These are phyloP conservation scores for Sphaerosporella brunnea DNA, from an alignment of 495 filamentous ascomycete species.

Conservation along the genomic window DNA sequence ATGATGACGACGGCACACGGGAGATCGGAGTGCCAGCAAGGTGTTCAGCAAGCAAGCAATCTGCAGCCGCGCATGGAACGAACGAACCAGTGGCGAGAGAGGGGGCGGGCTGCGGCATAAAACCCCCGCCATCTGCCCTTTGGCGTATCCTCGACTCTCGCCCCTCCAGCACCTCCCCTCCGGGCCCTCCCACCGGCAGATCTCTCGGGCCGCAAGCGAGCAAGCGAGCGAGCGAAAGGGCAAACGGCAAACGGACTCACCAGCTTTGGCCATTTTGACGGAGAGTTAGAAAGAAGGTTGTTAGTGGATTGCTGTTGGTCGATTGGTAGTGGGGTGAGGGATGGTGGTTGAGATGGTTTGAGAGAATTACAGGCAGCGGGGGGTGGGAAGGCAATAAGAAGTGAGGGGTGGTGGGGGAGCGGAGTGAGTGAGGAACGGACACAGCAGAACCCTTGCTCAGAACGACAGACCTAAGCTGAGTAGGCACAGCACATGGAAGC, in stretches of 20 bases:
- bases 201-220: not conserved
- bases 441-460: no score
- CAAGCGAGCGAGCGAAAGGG: not conserved
- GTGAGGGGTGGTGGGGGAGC: no score
- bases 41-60: not conserved
- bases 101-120: no score
- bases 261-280: constrained; percentile 92
- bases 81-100: not conserved
- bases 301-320: no score
- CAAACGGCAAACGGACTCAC: constrained; percentile 36
- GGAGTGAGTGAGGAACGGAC: no score
- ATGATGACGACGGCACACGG: not conserved
- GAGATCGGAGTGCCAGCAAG: not conserved
- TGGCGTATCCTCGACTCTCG: not conserved
- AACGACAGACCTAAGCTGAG: no score
- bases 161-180: not conserved
- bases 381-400: no score
- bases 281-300: no score
- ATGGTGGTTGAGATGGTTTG: no score
- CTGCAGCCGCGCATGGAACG: not conserved
- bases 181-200: not conserved
- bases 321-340: no score
- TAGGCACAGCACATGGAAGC: no score
- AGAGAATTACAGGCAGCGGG: no score
- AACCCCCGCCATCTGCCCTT: not conserved